phyloP scores from a whole-genome alignment of 1,284 basidiomycete genomes.

The Trametes pubescens region DNA sequence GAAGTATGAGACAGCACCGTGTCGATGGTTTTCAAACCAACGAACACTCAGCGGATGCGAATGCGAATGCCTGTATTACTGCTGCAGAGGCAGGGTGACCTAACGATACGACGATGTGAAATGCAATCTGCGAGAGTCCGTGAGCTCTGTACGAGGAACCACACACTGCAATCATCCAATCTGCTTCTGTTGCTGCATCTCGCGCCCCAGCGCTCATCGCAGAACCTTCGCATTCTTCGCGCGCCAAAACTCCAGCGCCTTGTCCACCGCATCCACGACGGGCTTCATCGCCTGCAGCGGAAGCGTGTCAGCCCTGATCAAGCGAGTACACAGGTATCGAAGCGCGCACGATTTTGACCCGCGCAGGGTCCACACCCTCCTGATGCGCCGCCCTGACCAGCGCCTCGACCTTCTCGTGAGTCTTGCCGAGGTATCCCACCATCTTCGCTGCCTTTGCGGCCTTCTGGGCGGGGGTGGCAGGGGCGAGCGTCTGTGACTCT shows the following conservation, averaged over 20 bases:
- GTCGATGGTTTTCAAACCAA: not conserved
- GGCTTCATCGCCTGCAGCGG: constrained; percentile 78
- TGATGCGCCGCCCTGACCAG: constrained; percentile 71
- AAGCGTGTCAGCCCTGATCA: not conserved
- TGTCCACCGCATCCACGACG: constrained; percentile 78
- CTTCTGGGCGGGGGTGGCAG: constrained; percentile 68
- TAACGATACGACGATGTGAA: constrained; percentile 17
- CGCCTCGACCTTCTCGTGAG: constrained; percentile 81
- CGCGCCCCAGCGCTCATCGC: constrained; percentile 23
- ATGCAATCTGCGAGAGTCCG: constrained; percentile 26
- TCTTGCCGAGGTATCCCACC: constrained; percentile 81
- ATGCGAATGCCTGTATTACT: constrained; percentile 18
- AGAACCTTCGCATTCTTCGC: constrained; percentile 34
- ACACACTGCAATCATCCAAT: not conserved
- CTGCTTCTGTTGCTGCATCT: not conserved
- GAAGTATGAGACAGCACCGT: not conserved
- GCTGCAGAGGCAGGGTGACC: constrained; percentile 19
- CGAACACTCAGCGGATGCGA: not conserved
- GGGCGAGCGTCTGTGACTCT: constrained; percentile 58
- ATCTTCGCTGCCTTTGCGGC: constrained; percentile 84
- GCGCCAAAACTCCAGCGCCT: constrained; percentile 73
- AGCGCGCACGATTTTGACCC: constrained; percentile 70
- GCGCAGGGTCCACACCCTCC: constrained; percentile 67
- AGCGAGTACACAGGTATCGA: not conserved
- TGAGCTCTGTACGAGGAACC: constrained; percentile 18